Base-by-base conservation (phyloP, 345 rosid species). In the Xanthoceras sorbifolium region DNA sequence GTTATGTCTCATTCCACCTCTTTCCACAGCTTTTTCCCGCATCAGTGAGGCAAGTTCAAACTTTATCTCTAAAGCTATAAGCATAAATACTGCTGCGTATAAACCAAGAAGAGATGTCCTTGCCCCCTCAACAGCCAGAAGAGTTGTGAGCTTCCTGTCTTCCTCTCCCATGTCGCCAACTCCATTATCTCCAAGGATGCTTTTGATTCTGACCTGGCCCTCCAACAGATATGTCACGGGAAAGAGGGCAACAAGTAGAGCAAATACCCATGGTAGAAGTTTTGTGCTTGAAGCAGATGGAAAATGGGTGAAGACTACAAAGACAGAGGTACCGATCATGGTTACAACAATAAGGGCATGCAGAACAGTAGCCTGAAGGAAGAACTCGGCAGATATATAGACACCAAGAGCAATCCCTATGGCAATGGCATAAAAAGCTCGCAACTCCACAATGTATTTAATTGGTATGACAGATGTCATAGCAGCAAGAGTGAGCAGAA, bases 221-320 rank as follows among this genome's bases (percentile, higher is more conserved):
- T 96, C 99, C 85, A 96, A 59, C 77, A 93, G 87, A 82, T 96
- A 96, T 29, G 97, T 92, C 81, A 96, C 97, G 0, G 99, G 99
- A 80, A 94, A 94, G 77, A 96, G 97, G 76, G 98, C 97, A 69
- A 96, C 97, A 64, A 96, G 91, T 29, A 90, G 89, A 14, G 99
- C 98, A 90, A 96, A 96, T 74, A 91, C 86, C 99, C 98, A 94
- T 17, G 99, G 99, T 52, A 96, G 88, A 63, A 96, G 86, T 85
- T 89, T 94, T 66, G 99, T 96, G 87, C 98, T 96, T 5, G 95
- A 96, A 71, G 99, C 97, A 64, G 99, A 96, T 75, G 98, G 98
- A 74, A 92, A 90, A 88, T 94, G 99, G 76, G 99, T 94, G 88
- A 96, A 96, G 78, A 93, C 92, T 75, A 96, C 98, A 73, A 96